phyloP scores from a whole-genome alignment of 345 rosid genomes.

The Hevea brasiliensis region DNA sequence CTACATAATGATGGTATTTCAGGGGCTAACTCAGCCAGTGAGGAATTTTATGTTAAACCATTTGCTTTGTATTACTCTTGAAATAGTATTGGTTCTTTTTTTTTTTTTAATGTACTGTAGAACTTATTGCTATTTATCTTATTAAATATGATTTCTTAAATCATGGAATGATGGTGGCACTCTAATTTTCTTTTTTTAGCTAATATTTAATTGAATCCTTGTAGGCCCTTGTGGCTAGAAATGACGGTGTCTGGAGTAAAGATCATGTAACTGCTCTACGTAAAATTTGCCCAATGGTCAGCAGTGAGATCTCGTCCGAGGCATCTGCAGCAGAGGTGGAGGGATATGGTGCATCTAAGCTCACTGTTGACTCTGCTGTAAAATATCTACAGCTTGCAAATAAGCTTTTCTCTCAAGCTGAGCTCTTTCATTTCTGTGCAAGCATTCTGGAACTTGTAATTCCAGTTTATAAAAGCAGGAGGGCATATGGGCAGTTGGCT shows the following conservation, averaged over 20 bases:
- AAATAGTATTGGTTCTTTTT: background rate
- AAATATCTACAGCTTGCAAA: conserved; percentile 95
- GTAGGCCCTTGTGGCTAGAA: conserved; percentile 92
- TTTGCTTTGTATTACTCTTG: background rate
- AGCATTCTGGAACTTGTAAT: conserved; percentile 95
- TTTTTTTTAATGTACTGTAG: background rate
- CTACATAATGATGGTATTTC: background rate
- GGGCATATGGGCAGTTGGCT: conserved; percentile 94
- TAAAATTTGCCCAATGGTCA: conserved; percentile 95
- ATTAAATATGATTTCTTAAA: background rate
- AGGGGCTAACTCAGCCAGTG: background rate
- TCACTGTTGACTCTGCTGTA: conserved; percentile 97
- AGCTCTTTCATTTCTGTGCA: conserved; percentile 95
- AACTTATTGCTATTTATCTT: background rate
- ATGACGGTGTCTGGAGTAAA: conserved; percentile 98
- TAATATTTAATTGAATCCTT: conserved; percentile 16
- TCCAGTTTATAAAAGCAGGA: conserved; percentile 95
- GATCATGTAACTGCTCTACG: conserved; percentile 82
- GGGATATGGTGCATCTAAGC: conserved; percentile 99
- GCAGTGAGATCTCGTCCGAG: conserved; percentile 82
- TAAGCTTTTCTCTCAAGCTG: conserved; percentile 96
- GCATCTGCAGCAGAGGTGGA: conserved; percentile 99
- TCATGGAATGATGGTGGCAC: background rate
- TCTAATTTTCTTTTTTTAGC: background rate
- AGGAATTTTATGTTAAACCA: background rate